These are phyloP conservation scores for Corymbia calophylla DNA, from an alignment of 441 rosid species.

Conservation along the genomic window DNA sequence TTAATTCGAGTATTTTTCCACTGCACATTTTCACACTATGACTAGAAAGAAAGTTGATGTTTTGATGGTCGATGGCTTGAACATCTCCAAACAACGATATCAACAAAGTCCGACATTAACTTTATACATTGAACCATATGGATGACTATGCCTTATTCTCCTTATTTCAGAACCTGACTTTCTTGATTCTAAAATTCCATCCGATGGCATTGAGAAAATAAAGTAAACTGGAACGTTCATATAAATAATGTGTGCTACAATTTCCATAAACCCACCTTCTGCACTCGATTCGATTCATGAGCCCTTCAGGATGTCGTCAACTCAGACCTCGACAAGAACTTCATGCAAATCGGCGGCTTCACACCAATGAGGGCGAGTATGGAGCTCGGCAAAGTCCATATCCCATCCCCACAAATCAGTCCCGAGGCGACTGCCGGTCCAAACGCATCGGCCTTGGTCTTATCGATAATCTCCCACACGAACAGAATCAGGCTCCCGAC, in stretches of 20 bases:
- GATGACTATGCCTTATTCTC: background rate
- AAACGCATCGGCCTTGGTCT: constrained; percentile 61
- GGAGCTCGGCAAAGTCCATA: constrained; percentile 76
- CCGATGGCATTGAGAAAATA: background rate
- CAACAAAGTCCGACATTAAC: background rate
- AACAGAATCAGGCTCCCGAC: constrained; percentile 70
- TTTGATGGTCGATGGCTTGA: background rate
- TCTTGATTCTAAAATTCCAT: background rate
- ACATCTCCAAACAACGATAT: background rate
- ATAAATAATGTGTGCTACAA: background rate
- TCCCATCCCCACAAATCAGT: constrained; percentile 85
- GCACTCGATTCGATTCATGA: background rate
- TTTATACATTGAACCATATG: background rate
- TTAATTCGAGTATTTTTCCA: background rate
- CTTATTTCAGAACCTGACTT: background rate
- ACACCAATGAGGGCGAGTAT: constrained; percentile 68
- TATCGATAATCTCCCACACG: constrained; percentile 62
- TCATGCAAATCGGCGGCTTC: constrained; percentile 90
- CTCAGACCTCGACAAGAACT: constrained; percentile 60
- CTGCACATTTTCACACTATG: background rate
- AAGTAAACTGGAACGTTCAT: background rate
- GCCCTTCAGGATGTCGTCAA: constrained; percentile 26
- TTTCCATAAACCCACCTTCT: background rate
- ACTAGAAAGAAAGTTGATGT: background rate
- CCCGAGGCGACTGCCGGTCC: constrained; percentile 88